A percentile compares a stretch with the other conserved stretches of the same genome.
Evolutionary conservation across 1,284 basidiomycete genomes (phyloP).

Genomic region (Leccinum solheimii): DNA sequence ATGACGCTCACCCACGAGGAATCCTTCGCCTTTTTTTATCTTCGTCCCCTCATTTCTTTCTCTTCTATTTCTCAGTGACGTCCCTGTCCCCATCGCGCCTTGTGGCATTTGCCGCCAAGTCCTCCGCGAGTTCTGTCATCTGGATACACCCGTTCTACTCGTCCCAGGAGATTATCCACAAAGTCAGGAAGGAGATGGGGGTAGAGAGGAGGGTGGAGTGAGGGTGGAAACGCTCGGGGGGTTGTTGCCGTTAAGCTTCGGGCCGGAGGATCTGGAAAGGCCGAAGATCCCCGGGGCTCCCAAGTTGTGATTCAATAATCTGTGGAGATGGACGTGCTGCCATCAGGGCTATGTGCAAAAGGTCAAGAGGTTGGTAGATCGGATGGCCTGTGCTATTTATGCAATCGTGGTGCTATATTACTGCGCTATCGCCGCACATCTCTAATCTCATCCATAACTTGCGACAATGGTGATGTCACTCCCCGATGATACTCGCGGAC

Average conservation of each 20-base stretch:
- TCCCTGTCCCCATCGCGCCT: constrained; percentile 66
- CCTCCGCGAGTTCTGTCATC: constrained; percentile 84
- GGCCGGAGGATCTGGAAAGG: constrained; percentile 52
- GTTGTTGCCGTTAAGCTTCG: constrained; percentile 86
- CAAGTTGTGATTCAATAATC: not conserved
- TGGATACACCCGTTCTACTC: constrained; percentile 76
- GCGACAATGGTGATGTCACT: not conserved
- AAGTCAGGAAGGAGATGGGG: not conserved
- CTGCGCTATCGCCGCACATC: not conserved
- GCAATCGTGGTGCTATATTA: not conserved
- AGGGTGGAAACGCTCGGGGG: constrained; percentile 64
- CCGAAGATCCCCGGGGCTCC: not conserved
- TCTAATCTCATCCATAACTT: not conserved
- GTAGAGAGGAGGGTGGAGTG: constrained; percentile 1
- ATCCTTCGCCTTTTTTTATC: not conserved
- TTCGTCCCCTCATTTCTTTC: not conserved
- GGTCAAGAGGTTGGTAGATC: not conserved
- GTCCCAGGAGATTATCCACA: constrained; percentile 69
- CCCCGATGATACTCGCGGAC: not conserved
- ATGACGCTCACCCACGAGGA: not conserved
- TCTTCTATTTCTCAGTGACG: constrained; percentile 40
- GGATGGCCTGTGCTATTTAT: not conserved
- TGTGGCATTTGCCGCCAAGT: constrained; percentile 94
- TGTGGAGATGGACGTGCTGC: not conserved
- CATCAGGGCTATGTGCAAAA: not conserved